phyloP scores from a whole-genome alignment of 2,329 filamentous ascomycete genomes.

The Aureobasidium musti region DNA sequence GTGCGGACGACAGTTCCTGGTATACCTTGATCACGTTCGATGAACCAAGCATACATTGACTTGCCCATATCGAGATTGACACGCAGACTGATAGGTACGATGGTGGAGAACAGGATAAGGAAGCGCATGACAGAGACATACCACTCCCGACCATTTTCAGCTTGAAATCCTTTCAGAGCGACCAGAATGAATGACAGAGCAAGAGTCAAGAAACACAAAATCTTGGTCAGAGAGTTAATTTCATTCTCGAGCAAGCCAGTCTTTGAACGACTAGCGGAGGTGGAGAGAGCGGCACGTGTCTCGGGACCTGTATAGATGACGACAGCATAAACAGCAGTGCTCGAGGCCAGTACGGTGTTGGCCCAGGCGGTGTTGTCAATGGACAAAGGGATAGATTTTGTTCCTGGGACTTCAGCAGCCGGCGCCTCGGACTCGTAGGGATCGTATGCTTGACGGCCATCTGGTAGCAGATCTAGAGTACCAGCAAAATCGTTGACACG shows the following conservation, averaged over 20 bases:
- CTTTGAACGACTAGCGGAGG: constrained; percentile 87
- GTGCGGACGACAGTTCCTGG: constrained; percentile 91
- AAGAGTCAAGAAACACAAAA: constrained; percentile 85
- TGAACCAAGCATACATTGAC: constrained; percentile 92
- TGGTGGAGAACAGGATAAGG: constrained; percentile 96
- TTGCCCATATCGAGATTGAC: constrained; percentile 98
- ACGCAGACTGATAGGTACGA: constrained; percentile 93
- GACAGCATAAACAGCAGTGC: constrained; percentile 81
- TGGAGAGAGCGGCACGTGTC: constrained; percentile 90
- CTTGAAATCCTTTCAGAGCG: constrained; percentile 76
- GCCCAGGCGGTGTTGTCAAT: constrained; percentile 99
- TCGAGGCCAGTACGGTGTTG: constrained; percentile 94
- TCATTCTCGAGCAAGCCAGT: constrained; percentile 91
- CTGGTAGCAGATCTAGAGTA: constrained; percentile 73
- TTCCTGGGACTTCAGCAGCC: constrained; percentile 28
- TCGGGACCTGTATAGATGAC: constrained; percentile 94
- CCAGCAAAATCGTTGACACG: constrained; percentile 95
- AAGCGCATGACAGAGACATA: constrained; percentile 99
- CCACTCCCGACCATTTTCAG: constrained; percentile 70
- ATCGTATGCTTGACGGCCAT: constrained; percentile 51
- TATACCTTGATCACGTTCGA: constrained; percentile 87
- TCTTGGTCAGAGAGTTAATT: constrained; percentile 96
- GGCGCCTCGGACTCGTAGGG: constrained; percentile 36
- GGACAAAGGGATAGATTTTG: constrained; percentile 67
- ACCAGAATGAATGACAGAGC: constrained; percentile 85